Evolutionary conservation across 1,284 basidiomycete genomes (phyloP).

Genomic region (Pseudozyma tsukubaensis): DNA sequence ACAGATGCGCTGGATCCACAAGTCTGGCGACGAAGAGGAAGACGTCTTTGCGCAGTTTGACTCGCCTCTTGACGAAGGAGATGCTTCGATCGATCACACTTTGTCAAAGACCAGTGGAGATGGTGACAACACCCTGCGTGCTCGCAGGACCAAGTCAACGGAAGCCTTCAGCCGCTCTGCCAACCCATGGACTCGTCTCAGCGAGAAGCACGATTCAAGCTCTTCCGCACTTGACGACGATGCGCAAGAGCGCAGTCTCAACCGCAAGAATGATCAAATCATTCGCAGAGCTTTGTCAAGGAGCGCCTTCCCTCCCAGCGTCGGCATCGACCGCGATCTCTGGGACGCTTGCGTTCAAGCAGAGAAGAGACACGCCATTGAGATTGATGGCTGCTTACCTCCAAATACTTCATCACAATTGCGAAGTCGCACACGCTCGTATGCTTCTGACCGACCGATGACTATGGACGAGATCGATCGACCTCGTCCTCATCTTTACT

Average conservation of each 20-base stretch:
- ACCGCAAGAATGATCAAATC: slow-evolving; percentile 24
- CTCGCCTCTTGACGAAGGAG: slow-evolving; percentile 25
- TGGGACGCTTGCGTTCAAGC: slow-evolving; percentile 50
- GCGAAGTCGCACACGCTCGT: slow-evolving; percentile 18
- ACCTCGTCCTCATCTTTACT: slow-evolving; percentile 41
- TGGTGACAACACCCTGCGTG: slow-evolving; percentile 39
- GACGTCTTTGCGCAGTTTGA: slow-evolving; percentile 55
- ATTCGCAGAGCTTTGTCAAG: slow-evolving; percentile 24
- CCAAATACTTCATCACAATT: slow-evolving; percentile 1
- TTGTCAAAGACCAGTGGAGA: slow-evolving; percentile 3
- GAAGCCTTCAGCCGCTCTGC: slow-evolving; percentile 20
- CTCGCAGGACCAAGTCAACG: slow-evolving; percentile 34
- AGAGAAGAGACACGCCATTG: slow-evolving; percentile 44
- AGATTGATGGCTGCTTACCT: slow-evolving; percentile 38
- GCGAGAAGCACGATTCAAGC: slow-evolving; percentile 6
- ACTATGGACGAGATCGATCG: slow-evolving; percentile 48
- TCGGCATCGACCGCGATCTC: slow-evolving; percentile 44
- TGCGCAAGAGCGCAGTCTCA: slow-evolving; percentile 16
- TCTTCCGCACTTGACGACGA: slow-evolving; percentile 14
- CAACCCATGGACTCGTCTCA: slow-evolving; percentile 28
- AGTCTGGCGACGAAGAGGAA: slow-evolving; percentile 82
- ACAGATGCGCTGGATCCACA: slow-evolving; percentile 87
- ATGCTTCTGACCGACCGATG: slow-evolving; percentile 21
- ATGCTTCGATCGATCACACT: slow-evolving; percentile 3
- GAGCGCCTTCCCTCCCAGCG: slow-evolving; percentile 21